Conservation (phyloP, 2,329 filamentous ascomycete species). For the Karstenula rhodostoma region DNA sequence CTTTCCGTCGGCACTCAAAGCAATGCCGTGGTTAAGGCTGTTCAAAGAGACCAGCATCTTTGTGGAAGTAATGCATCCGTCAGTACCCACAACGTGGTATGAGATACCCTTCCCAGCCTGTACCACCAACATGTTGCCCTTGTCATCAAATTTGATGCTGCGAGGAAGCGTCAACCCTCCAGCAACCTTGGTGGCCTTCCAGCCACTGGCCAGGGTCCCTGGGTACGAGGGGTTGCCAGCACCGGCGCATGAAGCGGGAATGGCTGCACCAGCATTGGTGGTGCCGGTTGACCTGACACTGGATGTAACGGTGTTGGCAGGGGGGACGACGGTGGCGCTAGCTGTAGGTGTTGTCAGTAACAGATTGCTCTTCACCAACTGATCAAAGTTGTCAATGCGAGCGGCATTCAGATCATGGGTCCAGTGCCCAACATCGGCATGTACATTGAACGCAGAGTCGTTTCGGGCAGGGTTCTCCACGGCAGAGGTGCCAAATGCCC, state of each 20-base stretch:
- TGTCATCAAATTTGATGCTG: constrained; percentile 42
- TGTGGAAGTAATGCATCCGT: constrained; percentile 41
- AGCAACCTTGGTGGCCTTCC: constrained; percentile 44
- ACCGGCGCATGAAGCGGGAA: constrained; percentile 41
- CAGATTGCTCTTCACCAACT: constrained; percentile 40
- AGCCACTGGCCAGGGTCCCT: constrained; percentile 37
- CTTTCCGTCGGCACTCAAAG: constrained; percentile 55
- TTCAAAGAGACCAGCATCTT: constrained; percentile 44
- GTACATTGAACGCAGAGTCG: constrained; percentile 44
- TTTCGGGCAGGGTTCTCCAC: constrained; percentile 41
- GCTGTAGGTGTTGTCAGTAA: constrained; percentile 35
- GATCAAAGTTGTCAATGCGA: constrained; percentile 41
- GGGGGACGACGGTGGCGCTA: constrained; percentile 21
- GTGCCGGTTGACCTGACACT: constrained; percentile 28
- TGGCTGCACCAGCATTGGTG: constrained; percentile 28
- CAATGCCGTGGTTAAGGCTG: constrained; percentile 61
- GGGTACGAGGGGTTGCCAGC: constrained; percentile 36
- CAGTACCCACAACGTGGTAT: constrained; percentile 36
- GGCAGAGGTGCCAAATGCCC: constrained; percentile 38
- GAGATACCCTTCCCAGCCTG: constrained; percentile 46
- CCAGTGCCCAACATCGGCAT: constrained; percentile 42
- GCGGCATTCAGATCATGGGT: constrained; percentile 41
- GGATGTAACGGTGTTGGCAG: constrained; percentile 32
- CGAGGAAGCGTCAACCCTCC: constrained; percentile 43
- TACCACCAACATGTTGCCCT: constrained; percentile 45